Evolutionary conservation across 1,284 basidiomycete species (phyloP).

Genomic region (Ganoderma leucocontextum): DNA sequence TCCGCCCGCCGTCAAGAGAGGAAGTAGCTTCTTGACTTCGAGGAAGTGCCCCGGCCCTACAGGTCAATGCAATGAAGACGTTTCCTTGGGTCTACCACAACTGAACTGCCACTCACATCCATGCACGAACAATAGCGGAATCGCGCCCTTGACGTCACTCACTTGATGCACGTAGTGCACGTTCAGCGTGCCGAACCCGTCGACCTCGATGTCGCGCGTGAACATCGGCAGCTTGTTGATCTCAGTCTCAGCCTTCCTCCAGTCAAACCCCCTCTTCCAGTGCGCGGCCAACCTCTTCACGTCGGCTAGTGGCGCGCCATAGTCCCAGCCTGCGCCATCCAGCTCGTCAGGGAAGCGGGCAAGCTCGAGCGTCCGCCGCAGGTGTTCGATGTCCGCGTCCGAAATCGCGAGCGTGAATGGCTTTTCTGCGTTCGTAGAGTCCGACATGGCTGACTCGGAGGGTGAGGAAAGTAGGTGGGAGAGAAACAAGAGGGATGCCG

Average conservation of each 20-base stretch:
- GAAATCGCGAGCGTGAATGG: conserved; percentile 53
- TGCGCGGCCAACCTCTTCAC: conserved; percentile 49
- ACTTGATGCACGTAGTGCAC: conserved; percentile 60
- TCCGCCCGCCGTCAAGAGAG: conserved; percentile 33
- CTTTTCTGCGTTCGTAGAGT: conserved; percentile 34
- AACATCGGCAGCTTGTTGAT: conserved; percentile 15
- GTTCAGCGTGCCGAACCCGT: conserved; percentile 51
- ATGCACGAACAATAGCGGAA: conserved; percentile 61
- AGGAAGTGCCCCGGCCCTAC: conserved; percentile 56
- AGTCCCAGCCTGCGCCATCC: conserved; percentile 51
- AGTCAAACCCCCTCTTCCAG: conserved; percentile 57
- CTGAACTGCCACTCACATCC: conserved; percentile 49
- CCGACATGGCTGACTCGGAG: conserved; percentile 1
- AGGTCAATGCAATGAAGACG: background rate
- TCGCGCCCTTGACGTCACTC: conserved; percentile 49
- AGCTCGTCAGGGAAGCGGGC: conserved; percentile 54
- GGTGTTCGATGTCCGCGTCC: conserved; percentile 45
- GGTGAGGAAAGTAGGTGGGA: background rate
- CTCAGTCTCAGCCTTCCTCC: conserved; percentile 49
- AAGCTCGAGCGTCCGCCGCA: conserved; percentile 51
- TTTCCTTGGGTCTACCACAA: background rate
- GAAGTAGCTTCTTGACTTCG: conserved; percentile 46
- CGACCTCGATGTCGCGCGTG: conserved; percentile 48
- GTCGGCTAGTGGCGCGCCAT: conserved; percentile 57
- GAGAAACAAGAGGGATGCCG: background rate